Percentiles rank a stretch among this genome's conserved stretches.
These are phyloP conservation scores for Aspergillus hiratsukae DNA, from an alignment of 2,329 filamentous ascomycete genomes.

Conservation along the genomic window DNA sequence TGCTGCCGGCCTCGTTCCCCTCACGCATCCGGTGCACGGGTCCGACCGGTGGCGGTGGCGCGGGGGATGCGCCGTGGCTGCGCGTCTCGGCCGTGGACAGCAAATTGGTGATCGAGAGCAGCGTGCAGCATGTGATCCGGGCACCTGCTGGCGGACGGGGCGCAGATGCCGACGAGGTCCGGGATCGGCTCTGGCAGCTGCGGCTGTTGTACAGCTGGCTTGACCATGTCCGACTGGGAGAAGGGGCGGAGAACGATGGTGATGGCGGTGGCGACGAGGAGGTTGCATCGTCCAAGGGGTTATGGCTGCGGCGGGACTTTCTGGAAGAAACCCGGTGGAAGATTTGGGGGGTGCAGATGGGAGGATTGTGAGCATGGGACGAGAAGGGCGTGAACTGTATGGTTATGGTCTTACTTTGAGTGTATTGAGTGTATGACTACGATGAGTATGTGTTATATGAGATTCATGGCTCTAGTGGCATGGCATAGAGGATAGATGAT, in stretches of 20 bases:
- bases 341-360: slow-evolving; percentile 37
- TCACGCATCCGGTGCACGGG: slow-evolving; percentile 28
- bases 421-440: neutral
- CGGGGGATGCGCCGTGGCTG: slow-evolving; percentile 43
- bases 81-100: slow-evolving; percentile 65
- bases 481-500: neutral
- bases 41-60: slow-evolving; percentile 40
- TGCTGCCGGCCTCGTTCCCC: slow-evolving; percentile 49
- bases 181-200: slow-evolving; percentile 59
- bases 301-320: slow-evolving; percentile 38
- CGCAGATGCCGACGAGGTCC: slow-evolving; percentile 42
- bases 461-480: neutral
- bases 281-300: slow-evolving; percentile 18
- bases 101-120: slow-evolving; percentile 60
- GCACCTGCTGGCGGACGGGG: slow-evolving; percentile 27
- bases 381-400: neutral
- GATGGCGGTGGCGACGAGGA: slow-evolving; percentile 22
- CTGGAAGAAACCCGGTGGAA: slow-evolving; percentile 40
- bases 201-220: slow-evolving; percentile 63
- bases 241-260: slow-evolving; percentile 30
- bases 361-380: neutral
- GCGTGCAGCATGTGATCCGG: slow-evolving; percentile 30
- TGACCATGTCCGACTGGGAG: slow-evolving; percentile 35
- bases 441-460: neutral
- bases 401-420: too few species aligned